Percentiles rank a stretch among this genome's conserved stretches.
phyloP scores from a whole-genome alignment of 257 asterid genomes.

The Ballota nigra region DNA sequence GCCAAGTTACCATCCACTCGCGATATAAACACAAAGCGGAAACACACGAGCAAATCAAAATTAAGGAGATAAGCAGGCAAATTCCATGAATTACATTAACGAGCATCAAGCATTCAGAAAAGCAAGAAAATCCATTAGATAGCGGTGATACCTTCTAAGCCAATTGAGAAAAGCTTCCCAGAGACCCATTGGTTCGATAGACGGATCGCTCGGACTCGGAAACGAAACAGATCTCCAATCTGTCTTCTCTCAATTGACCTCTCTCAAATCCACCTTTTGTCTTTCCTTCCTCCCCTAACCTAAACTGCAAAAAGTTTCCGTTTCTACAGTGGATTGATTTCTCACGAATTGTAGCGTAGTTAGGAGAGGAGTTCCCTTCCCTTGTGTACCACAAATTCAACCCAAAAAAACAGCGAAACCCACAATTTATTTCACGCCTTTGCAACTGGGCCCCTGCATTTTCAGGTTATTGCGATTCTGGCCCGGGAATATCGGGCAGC shows the following conservation, averaged over 20 bases:
- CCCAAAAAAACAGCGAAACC: neutral
- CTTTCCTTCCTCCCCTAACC: slow-evolving; percentile 12
- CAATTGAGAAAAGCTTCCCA: slow-evolving; percentile 99
- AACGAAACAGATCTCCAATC: slow-evolving; percentile 50
- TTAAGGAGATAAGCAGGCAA: neutral
- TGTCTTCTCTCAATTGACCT: slow-evolving; percentile 45
- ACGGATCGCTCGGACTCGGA: slow-evolving; percentile 37
- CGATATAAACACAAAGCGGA: neutral
- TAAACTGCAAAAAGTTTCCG: neutral
- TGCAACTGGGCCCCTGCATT: slow-evolving; percentile 20
- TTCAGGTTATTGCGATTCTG: slow-evolving; percentile 18
- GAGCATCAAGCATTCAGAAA: neutral
- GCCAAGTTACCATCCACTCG: neutral
- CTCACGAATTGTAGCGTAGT: slow-evolving; percentile 2
- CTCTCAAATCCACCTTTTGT: neutral
- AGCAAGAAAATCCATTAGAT: slow-evolving; percentile 9
- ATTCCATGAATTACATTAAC: neutral
- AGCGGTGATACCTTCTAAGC: slow-evolving; percentile 72
- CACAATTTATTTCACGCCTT: slow-evolving; percentile 24
- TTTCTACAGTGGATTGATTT: slow-evolving; percentile 20
- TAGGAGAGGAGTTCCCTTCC: slow-evolving; percentile 17
- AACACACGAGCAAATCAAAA: neutral
- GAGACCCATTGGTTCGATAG: slow-evolving; percentile 66
- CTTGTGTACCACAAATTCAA: slow-evolving; percentile 23
- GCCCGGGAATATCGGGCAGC: slow-evolving; percentile 31